Evolutionary conservation across 2,329 filamentous ascomycete genomes (phyloP).

Genomic region (Lachnellula hyalina): DNA sequence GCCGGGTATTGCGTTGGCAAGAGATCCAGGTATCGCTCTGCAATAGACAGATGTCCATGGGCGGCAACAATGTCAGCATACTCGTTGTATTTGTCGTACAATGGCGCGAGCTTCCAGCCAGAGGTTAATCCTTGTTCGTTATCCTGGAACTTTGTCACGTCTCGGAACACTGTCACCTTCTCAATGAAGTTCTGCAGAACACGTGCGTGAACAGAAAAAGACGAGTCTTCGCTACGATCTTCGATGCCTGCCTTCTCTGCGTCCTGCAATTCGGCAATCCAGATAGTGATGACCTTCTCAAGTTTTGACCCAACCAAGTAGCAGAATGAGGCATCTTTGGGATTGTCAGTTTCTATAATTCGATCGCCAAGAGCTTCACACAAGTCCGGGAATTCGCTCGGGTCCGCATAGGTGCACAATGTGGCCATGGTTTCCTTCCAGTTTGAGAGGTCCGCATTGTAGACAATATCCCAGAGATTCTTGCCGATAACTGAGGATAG

Average conservation of each 20-base stretch:
- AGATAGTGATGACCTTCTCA: conserved; percentile 94
- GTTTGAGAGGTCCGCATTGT: conserved; percentile 86
- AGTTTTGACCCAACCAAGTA: conserved; percentile 93
- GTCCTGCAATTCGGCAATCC: conserved; percentile 85
- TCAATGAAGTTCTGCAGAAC: conserved; percentile 92
- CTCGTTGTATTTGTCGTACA: conserved; percentile 95
- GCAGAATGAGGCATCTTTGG: conserved; percentile 94
- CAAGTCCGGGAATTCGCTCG: conserved; percentile 85
- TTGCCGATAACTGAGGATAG: conserved; percentile 90
- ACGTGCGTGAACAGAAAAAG: conserved; percentile 86
- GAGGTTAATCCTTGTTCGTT: conserved; percentile 62
- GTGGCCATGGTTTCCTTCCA: conserved; percentile 98
- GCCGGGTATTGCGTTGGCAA: conserved; percentile 78
- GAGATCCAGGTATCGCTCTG: conserved; percentile 86
- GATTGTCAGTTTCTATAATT: conserved; percentile 68
- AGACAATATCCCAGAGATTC: conserved; percentile 96
- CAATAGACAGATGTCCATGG: conserved; percentile 79
- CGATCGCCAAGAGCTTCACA: conserved; percentile 94
- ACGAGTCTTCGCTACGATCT: conserved; percentile 65
- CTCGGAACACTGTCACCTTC: conserved; percentile 94
- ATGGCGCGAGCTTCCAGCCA: conserved; percentile 80
- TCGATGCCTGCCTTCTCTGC: conserved; percentile 70
- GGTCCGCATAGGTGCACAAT: conserved; percentile 90
- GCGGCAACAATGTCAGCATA: conserved; percentile 93
- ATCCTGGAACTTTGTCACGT: conserved; percentile 89